Percentiles rank a stretch among this genome's conserved stretches.
These are phyloP conservation scores for Zopfochytrium polystomum DNA, from an alignment of 371 early-diverging fungal species.

Conservation along the genomic window DNA sequence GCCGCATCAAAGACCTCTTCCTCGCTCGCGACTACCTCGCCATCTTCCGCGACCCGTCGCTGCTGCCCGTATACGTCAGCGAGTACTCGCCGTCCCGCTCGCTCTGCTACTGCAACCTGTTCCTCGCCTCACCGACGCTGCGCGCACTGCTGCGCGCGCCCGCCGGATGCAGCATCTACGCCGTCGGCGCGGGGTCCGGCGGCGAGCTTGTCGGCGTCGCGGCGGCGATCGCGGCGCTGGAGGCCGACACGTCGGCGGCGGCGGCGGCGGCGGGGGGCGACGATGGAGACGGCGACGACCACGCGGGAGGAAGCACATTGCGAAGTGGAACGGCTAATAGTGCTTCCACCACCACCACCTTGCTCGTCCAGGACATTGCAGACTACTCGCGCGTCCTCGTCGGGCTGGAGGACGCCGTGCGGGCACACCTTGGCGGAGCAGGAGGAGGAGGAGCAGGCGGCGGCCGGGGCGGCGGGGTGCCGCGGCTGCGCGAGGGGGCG, in stretches of 20 bases:
- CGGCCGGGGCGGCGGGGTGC: not conserved
- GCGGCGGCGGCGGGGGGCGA: not conserved
- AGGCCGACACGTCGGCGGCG: not conserved
- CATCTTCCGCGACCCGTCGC: constrained; percentile 55
- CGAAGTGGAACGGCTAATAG: not conserved
- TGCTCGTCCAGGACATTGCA: constrained; percentile 38
- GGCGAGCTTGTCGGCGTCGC: constrained; percentile 81
- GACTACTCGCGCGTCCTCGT: constrained; percentile 22
- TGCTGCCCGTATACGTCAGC: constrained; percentile 75
- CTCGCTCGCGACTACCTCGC: constrained; percentile 76
- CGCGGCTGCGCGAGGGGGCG: not conserved
- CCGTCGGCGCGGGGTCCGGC: constrained; percentile 77
- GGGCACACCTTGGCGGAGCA: not conserved
- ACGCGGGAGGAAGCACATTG: not conserved
- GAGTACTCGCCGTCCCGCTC: constrained; percentile 84
- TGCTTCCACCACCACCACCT: not conserved
- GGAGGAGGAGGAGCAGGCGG: not conserved
- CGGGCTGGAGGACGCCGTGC: constrained; percentile 8
- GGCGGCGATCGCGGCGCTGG: constrained; percentile 59
- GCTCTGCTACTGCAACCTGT: constrained; percentile 77
- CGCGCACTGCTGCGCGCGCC: not conserved
- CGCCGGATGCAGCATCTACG: constrained; percentile 20
- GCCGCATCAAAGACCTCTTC: constrained; percentile 76
- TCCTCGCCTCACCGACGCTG: constrained; percentile 31
- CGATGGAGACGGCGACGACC: not conserved